A percentile compares a stretch with the other conserved stretches of the same genome.
Conservation (phyloP, 352 stramenopile species). For the Pythium dissotocum region DNA sequence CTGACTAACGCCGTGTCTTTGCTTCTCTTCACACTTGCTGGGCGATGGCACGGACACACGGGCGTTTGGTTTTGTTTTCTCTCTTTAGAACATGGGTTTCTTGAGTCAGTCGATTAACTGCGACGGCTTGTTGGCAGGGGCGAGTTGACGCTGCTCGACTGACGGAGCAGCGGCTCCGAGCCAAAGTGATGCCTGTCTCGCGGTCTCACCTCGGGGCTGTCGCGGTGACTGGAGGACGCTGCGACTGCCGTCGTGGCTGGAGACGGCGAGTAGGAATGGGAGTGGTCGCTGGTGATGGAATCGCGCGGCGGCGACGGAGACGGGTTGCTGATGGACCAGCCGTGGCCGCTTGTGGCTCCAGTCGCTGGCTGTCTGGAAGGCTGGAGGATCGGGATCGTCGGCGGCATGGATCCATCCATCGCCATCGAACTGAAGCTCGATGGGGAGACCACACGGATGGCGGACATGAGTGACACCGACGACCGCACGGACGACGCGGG, state of each 20-base stretch:
- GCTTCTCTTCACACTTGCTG: background rate
- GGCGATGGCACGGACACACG: background rate
- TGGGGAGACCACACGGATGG: slow-evolving; percentile 7
- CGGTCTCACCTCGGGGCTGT: background rate
- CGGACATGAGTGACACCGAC: slow-evolving; percentile 13
- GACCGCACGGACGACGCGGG: slow-evolving; percentile 28
- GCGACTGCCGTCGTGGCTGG: background rate
- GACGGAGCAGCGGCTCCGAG: slow-evolving; percentile 23
- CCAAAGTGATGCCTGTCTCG: slow-evolving; percentile 24
- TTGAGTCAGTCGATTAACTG: background rate
- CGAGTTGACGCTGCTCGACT: slow-evolving; percentile 19
- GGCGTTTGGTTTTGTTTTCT: background rate
- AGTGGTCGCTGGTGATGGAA: background rate
- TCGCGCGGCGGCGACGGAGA: slow-evolving; percentile 16
- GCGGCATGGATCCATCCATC: slow-evolving; percentile 12
- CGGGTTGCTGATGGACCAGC: slow-evolving; percentile 24
- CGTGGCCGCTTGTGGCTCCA: slow-evolving; percentile 26
- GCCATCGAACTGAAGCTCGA: slow-evolving; percentile 15
- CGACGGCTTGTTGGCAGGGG: background rate
- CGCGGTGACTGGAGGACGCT: background rate
- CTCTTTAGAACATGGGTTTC: background rate
- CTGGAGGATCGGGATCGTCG: slow-evolving; percentile 30
- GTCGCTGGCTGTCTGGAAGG: slow-evolving; percentile 23
- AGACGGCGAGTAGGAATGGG: background rate
- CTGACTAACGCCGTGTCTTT: slow-evolving; percentile 5